Evolutionary conservation across 2,329 filamentous ascomycete species (phyloP).

Genomic region (Penicillium corylophilum): DNA sequence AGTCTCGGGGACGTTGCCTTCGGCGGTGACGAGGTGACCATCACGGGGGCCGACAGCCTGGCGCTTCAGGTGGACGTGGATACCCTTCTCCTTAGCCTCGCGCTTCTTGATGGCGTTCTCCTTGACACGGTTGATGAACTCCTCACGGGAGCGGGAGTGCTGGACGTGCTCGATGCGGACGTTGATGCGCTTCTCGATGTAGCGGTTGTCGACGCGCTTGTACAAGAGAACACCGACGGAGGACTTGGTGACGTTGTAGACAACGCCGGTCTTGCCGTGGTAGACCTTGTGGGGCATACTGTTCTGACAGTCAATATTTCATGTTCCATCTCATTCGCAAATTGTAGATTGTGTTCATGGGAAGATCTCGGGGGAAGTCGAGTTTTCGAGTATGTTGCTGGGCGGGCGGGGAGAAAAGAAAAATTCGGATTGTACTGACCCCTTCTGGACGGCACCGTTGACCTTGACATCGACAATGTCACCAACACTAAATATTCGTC

Average conservation of each 20-base stretch:
- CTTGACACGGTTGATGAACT: conserved; percentile 97
- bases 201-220: conserved; percentile 99
- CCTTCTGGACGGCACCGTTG: conserved; percentile 98
- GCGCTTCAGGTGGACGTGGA: conserved; percentile 89
- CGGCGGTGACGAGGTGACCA: conserved; percentile 73
- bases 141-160: conserved; percentile 92
- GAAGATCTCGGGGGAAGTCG: neutral
- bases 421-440: conserved; percentile 60
- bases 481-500: conserved; percentile 69
- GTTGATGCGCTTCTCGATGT: conserved; percentile 99
- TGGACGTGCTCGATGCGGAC: conserved; percentile 96
- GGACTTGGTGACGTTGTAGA: conserved; percentile 99
- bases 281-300: conserved; percentile 99
- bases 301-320: conserved; percentile 26
- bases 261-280: conserved; percentile 97
- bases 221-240: conserved; percentile 98
- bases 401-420: neutral
- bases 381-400: neutral
- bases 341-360: neutral
- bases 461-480: conserved; percentile 99
- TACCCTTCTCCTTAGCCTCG: conserved; percentile 87
- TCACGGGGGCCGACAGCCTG: conserved; percentile 77
- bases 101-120: conserved; percentile 88
- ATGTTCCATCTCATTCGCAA: conserved; percentile 7
- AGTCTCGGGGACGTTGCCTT: conserved; percentile 86